Evolutionary conservation across 202 grass and related monocot species (phyloP).

Genomic region (Bolboschoenoplectus hybrid): DNA sequence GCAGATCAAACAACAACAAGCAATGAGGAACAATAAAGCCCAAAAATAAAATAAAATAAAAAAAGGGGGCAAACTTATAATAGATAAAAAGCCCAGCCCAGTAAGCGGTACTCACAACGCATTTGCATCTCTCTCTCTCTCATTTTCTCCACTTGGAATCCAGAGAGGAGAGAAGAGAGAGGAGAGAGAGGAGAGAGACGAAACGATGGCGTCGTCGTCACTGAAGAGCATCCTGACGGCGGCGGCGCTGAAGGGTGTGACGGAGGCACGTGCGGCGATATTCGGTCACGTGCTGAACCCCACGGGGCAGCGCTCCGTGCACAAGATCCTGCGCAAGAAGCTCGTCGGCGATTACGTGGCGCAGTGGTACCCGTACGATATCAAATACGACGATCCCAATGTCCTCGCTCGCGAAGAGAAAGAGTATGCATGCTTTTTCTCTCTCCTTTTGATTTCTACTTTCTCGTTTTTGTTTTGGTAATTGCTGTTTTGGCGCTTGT

Average conservation of each 20-base stretch:
- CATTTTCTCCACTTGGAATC: neutral
- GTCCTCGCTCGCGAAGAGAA: slow-evolving; percentile 70
- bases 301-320: slow-evolving; percentile 62
- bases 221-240: slow-evolving; percentile 64
- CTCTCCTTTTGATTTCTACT: neutral
- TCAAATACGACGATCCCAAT: slow-evolving; percentile 72
- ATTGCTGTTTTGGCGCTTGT: neutral
- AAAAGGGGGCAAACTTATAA: too few relatives aligned
- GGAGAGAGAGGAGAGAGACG: slow-evolving; percentile 16
- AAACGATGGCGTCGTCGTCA: slow-evolving; percentile 56
- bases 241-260: slow-evolving; percentile 61
- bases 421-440: slow-evolving; percentile 52
- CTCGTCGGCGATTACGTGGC: slow-evolving; percentile 69
- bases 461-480: neutral
- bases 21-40: neutral
- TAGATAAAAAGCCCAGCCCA: neutral
- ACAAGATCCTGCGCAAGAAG: slow-evolving; percentile 89
- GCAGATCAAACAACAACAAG: too few relatives aligned
- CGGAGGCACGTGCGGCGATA: slow-evolving; percentile 68
- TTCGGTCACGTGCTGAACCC: slow-evolving; percentile 86
- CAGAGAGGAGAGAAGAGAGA: neutral
- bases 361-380: slow-evolving; percentile 88
- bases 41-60: neutral
- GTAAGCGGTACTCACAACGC: neutral
- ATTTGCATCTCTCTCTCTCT: neutral